Percentiles rank a stretch among this genome's conserved stretches.
Conservation (phyloP, 2,329 filamentous ascomycete species). For the Colletotrichum lupini region DNA sequence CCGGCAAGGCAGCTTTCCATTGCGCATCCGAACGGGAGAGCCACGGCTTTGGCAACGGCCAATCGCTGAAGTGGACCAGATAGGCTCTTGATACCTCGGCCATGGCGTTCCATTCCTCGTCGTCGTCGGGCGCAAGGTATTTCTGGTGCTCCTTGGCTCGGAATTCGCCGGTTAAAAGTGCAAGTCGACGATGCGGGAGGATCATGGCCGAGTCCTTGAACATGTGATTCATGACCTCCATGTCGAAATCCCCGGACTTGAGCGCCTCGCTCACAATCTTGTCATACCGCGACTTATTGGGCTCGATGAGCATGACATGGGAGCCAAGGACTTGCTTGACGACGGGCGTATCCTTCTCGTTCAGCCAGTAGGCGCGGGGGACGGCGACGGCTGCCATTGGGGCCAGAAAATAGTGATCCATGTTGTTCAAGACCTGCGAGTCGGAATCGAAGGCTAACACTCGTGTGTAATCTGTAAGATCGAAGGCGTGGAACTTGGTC, state of each 20-base stretch:
- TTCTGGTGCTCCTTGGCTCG: slow-evolving; percentile 59
- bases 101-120: slow-evolving; percentile 68
- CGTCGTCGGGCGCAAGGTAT: slow-evolving; percentile 57
- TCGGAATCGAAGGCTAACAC: slow-evolving; percentile 70
- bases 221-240: slow-evolving; percentile 74
- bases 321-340: slow-evolving; percentile 56
- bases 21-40: slow-evolving; percentile 6
- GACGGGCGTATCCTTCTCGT: slow-evolving; percentile 58
- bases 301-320: slow-evolving; percentile 67
- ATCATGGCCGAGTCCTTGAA: slow-evolving; percentile 69
- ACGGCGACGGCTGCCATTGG: slow-evolving; percentile 72
- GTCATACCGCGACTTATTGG: slow-evolving; percentile 42
- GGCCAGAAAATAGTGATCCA: slow-evolving; percentile 79
- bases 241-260: slow-evolving; percentile 64
- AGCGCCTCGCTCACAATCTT: slow-evolving; percentile 54
- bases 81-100: slow-evolving; percentile 68
- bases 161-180: slow-evolving; percentile 72
- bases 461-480: slow-evolving; percentile 67
- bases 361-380: slow-evolving; percentile 78
- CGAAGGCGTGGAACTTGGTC: slow-evolving; percentile 77
- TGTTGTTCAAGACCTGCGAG: slow-evolving; percentile 67
- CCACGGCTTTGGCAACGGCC: slow-evolving; percentile 74
- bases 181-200: slow-evolving; percentile 72
- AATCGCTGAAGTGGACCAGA: slow-evolving; percentile 77
- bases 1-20: slow-evolving; percentile 28